Evolutionary conservation across 1,284 basidiomycete species (phyloP).

Genomic region (Pseudozyma thailandica): DNA sequence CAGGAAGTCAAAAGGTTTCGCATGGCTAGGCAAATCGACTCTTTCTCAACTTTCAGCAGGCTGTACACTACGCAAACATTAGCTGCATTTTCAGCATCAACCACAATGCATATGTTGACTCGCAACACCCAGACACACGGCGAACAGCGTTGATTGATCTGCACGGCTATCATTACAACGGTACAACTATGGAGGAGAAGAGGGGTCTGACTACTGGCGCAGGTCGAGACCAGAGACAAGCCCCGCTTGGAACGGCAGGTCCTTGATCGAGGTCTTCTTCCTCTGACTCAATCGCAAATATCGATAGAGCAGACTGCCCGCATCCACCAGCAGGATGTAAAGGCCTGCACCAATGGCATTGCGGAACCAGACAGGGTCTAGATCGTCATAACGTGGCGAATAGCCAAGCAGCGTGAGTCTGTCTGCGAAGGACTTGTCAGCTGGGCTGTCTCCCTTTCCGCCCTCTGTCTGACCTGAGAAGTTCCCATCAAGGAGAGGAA

Average conservation of each 20-base stretch:
- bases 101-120: not conserved
- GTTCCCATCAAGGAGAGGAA: slow-evolving; percentile 21
- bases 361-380: slow-evolving; percentile 63
- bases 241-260: slow-evolving; percentile 54
- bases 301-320: slow-evolving; percentile 44
- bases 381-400: slow-evolving; percentile 43
- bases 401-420: slow-evolving; percentile 18
- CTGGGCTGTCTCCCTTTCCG: not conserved
- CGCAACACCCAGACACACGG: not conserved
- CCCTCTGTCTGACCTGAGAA: not conserved
- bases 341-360: slow-evolving; percentile 59
- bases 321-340: slow-evolving; percentile 59
- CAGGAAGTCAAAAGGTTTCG: not conserved
- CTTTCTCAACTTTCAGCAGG: not conserved
- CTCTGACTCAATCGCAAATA: slow-evolving; percentile 52
- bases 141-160: not conserved
- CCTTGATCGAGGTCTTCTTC: slow-evolving; percentile 43
- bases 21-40: not conserved
- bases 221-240: slow-evolving; percentile 48
- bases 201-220: slow-evolving; percentile 9
- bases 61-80: not conserved
- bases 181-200: not conserved
- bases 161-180: too few relatives aligned
- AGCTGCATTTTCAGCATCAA: not conserved
- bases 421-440: slow-evolving; percentile 7